Percentiles rank a stretch among this genome's conserved stretches.
Evolutionary conservation across 2,329 filamentous ascomycete species (phyloP).

Genomic region (Immersiporthe knoxdaviesiana): DNA sequence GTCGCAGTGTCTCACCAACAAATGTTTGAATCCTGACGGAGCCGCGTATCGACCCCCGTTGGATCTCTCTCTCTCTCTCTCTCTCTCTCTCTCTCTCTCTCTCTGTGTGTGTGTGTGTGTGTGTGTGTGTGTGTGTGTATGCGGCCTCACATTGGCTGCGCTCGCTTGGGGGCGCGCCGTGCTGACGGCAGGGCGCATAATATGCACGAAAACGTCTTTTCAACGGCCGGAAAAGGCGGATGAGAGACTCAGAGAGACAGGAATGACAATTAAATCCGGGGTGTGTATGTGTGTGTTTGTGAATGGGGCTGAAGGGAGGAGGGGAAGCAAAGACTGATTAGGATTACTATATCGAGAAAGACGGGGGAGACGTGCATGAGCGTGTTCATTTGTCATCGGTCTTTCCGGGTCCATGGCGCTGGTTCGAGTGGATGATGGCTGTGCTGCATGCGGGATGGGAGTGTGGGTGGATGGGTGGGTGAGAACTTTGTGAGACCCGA

Average conservation of each 20-base stretch:
- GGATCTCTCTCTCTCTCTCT: background rate
- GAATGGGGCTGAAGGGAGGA: no score
- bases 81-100: no score
- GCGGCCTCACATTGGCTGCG: background rate
- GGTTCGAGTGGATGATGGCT: background rate
- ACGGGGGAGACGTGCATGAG: background rate
- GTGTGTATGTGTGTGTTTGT: background rate
- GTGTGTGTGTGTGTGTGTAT: no score
- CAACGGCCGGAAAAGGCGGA: background rate
- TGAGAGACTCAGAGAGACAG: background rate
- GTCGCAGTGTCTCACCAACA: background rate
- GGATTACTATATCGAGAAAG: background rate
- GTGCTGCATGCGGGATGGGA: background rate
- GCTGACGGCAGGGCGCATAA: constrained; percentile 11
- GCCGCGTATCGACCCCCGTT: background rate
- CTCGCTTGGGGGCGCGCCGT: constrained; percentile 1
- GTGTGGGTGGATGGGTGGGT: background rate
- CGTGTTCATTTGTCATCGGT: background rate
- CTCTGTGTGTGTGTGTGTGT: no score
- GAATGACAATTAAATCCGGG: background rate
- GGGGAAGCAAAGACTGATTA: no score
- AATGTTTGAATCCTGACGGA: background rate
- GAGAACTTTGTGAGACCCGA: constrained; percentile 9
- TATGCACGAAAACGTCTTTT: background rate
- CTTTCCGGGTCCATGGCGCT: background rate